Base-by-base conservation (phyloP, 2,329 filamentous ascomycete genomes). In the Cercospora berteroae region DNA sequence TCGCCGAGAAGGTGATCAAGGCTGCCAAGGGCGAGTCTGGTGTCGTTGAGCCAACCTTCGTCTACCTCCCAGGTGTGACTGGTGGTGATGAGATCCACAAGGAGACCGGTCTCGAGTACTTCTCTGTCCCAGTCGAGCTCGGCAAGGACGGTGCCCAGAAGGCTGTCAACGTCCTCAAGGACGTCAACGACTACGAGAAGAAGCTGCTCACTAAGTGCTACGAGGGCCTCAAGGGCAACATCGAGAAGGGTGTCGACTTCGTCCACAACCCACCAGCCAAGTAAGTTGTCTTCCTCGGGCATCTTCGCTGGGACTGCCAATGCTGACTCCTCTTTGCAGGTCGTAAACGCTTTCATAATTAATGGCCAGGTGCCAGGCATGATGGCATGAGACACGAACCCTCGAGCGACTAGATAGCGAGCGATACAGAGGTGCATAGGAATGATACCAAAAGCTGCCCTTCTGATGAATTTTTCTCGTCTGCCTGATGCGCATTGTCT, bases 111-210 rank as follows among this genome's bases (percentile, higher is more conserved):
- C 80, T 81, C 70, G 94, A 99, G 65, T 99, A 92, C 86, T 99
- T 99, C 88, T 97, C 95, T 67, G 93, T 96, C 64, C 94, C 94
- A 69, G 88, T 98, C 74, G 92, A 97, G 84, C 93, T 99, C 74
- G 95, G 95, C 78, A 68, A 70, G 79, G 89, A 89, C 75, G 95
- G 95, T 81, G 93, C 87, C 66, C 90, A 95, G 84, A 95, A 95
- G 84, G 93, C 89, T 75, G 85, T 86, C 77, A 93, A 98, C 83
- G 87, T 93, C 71, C 86, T 98, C 73, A 86, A 85, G 76, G 86
- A 86, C 71, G 88, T 93, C 77, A 93, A 90, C 78, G 90, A 93
- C 58, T 88, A 93, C 83, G 95, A 98, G 88, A 91, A 96, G 89
- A 88, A 87, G 77, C 88, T 98, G 72, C 87, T 98, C 76, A 85